Evolutionary conservation across 306 rosid species (phyloP).

Genomic region (Cicer arietinum): DNA sequence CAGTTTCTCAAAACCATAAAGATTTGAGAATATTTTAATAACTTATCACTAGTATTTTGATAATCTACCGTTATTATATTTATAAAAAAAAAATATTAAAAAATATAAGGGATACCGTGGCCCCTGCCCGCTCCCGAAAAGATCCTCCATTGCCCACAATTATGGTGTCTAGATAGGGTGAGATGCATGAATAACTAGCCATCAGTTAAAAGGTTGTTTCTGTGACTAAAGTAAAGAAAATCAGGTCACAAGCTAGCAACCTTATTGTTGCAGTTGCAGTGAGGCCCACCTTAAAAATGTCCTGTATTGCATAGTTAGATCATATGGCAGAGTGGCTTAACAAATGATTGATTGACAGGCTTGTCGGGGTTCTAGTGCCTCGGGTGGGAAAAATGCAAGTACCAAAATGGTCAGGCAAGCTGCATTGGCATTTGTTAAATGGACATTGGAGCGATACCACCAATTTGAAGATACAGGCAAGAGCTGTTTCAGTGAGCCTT

Average conservation of each 20-base stretch:
- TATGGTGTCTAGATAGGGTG: background rate
- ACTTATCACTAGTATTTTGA: too few species aligned
- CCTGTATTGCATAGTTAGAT: slow-evolving; percentile 21
- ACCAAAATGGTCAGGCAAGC: slow-evolving; percentile 93
- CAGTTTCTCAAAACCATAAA: too few species aligned
- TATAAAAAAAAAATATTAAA: too few species aligned
- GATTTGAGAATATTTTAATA: too few species aligned
- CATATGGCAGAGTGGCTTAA: slow-evolving; percentile 45
- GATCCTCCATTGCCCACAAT: background rate
- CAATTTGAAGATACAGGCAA: slow-evolving; percentile 84
- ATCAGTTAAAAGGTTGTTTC: background rate
- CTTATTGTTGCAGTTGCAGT: slow-evolving; percentile 6
- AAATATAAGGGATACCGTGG: too few species aligned
- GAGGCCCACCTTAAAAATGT: slow-evolving; percentile 25
- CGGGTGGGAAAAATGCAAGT: slow-evolving; percentile 86
- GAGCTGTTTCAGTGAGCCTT: slow-evolving; percentile 87
- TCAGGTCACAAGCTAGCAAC: slow-evolving; percentile 10
- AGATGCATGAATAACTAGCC: slow-evolving; percentile 6
- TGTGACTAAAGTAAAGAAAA: background rate
- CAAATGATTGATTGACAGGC: slow-evolving; percentile 61
- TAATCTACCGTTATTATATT: too few species aligned
- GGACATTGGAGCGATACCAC: slow-evolving; percentile 81
- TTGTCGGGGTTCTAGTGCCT: slow-evolving; percentile 73
- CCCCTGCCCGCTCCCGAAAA: too few species aligned
- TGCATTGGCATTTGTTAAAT: slow-evolving; percentile 76